Evolutionary conservation across 345 rosid species (phyloP).

Genomic region (Rubroshorea leprosula): DNA sequence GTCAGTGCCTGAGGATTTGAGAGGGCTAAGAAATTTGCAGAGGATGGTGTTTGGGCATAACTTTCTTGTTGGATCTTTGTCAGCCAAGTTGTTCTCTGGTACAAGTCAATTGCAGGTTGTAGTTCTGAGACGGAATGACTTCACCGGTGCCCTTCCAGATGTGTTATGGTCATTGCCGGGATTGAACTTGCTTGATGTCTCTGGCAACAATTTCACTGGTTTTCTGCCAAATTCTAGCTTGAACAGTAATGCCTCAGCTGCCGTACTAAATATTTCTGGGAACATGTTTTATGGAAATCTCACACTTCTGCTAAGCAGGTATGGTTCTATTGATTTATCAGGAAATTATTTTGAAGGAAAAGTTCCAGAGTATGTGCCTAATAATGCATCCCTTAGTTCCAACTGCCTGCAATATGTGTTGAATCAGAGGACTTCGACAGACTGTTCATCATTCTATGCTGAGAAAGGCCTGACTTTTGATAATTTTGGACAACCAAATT

Average conservation of each 20-base stretch:
- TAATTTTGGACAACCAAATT: constrained; percentile 70
- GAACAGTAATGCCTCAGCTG: constrained; percentile 29
- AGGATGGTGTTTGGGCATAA: constrained; percentile 55
- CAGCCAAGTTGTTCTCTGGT: constrained; percentile 41
- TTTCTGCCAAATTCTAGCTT: constrained; percentile 38
- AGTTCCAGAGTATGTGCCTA: constrained; percentile 52
- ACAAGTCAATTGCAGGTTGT: constrained; percentile 54
- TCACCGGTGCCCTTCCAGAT: constrained; percentile 52
- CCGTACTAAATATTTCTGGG: constrained; percentile 54
- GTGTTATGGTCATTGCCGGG: constrained; percentile 54
- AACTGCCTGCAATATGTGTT: constrained; percentile 69
- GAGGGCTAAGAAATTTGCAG: constrained; percentile 56
- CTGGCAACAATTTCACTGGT: constrained; percentile 78
- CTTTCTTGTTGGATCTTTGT: constrained; percentile 48
- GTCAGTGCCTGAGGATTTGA: constrained; percentile 49
- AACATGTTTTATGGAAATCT: constrained; percentile 75
- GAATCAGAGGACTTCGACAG: constrained; percentile 47
- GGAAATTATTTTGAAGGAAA: constrained; percentile 78
- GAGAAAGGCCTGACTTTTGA: constrained; percentile 62
- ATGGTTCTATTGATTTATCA: constrained; percentile 44
- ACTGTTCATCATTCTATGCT: constrained; percentile 62
- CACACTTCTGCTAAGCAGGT: constrained; percentile 42
- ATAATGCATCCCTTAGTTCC: constrained; percentile 44
- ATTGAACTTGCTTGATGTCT: constrained; percentile 55
- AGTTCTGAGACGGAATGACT: constrained; percentile 44